A percentile compares a stretch with the other conserved stretches of the same genome.
Evolutionary conservation across 169 alveolate species (phyloP).

Genomic region (Cryptosporidium viatorum): DNA sequence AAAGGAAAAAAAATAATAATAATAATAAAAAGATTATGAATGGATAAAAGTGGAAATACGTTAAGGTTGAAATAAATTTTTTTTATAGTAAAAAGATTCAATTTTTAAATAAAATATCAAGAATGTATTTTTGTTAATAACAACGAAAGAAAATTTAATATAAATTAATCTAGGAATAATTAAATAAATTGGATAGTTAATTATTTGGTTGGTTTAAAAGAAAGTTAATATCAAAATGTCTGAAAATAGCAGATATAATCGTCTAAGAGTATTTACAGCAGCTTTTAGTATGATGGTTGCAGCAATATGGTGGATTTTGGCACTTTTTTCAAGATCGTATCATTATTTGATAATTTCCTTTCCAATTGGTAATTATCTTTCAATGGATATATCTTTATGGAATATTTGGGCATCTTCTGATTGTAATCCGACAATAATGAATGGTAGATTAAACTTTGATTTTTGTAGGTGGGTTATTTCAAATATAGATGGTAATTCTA

Average conservation of each 20-base stretch:
- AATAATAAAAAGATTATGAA: constrained; percentile 3
- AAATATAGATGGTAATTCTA: constrained; percentile 68
- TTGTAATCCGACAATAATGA: constrained; percentile 34
- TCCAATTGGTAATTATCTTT: constrained; percentile 66
- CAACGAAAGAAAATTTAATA: neutral
- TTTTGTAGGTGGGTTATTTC: constrained; percentile 68
- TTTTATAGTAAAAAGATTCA: neutral
- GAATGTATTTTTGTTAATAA: neutral
- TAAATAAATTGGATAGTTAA: neutral
- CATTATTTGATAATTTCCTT: constrained; percentile 60
- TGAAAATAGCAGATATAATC: constrained; percentile 5
- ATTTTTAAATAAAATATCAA: neutral
- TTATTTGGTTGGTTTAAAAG: neutral
- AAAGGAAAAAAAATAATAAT: neutral
- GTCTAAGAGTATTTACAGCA: constrained; percentile 64
- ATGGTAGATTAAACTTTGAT: constrained; percentile 53
- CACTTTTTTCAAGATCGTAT: constrained; percentile 50
- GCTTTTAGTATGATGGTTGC: constrained; percentile 47
- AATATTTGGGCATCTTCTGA: constrained; percentile 75
- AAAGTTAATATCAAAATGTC: neutral
- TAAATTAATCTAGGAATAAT: neutral
- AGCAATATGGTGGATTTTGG: constrained; percentile 68
- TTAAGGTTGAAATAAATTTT: neutral
- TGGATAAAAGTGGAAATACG: constrained; percentile 10
- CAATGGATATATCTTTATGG: constrained; percentile 73